Base-by-base conservation (phyloP, 139 green algal species). In the Chlorella sp. region DNA sequence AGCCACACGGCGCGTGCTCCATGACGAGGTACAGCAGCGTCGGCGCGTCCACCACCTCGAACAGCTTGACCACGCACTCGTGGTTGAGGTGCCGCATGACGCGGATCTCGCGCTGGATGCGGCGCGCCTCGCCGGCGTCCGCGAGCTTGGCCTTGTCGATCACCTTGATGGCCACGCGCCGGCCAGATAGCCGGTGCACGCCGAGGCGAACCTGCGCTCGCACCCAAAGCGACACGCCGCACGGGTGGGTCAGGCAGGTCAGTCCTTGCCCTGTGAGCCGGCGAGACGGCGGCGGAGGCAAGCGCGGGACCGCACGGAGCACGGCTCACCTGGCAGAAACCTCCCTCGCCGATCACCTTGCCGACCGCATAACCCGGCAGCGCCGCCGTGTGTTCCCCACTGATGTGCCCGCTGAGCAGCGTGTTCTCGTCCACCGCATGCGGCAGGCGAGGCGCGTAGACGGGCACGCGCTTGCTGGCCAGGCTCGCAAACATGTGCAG, bases 81-180 rank as follows among this genome's bases (percentile, higher is more conserved):
- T 93, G 85, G 62, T 82, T 83, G 62, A 97, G 81, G 55, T 88
- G 81, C 76, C 87, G 86, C 77, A 97, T 87, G 24, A 97, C 91
- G 32, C 86, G 79, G 63, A 93, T 90, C 80, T 97, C 92, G 1
- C 92, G 85, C 72, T 88, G 86, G 35, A 88, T 85, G 69, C 82
- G 79, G 62, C 81, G 80, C 20, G 78, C 73, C 75, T 90, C 82
- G 61, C 83, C 84, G n/a, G 74, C 36, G 74, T 92, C 85, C 17
- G 66, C 80, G 51, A 95, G 88, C 75, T 85, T 84, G 32, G 72
- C 55, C 74, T 93, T 93, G 81, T 96, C 89, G 26, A 96, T 93
- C 49, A 96, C 77, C 80, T 97, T 97, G 76, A 95, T 80, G 22
- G 92, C 92, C 6, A 96, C 90, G 65, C 83, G 79, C 49, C 77